A percentile compares a stretch with the other conserved stretches of the same genome.
Conservation (phyloP, 331 rosid genomes). For the Dryas integrifolia region DNA sequence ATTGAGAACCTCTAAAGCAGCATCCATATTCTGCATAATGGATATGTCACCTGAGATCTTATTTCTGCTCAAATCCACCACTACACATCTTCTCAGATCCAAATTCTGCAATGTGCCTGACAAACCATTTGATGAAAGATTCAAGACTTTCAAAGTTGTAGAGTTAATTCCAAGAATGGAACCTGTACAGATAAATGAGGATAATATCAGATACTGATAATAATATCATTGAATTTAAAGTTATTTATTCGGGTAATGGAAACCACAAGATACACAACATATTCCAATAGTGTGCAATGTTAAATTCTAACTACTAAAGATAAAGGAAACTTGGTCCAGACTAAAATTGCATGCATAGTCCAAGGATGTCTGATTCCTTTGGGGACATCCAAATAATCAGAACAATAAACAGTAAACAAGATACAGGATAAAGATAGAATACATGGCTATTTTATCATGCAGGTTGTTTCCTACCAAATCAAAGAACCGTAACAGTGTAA, state of each 20-base stretch:
- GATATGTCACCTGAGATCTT: conserved; percentile 65
- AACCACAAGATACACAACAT: background rate
- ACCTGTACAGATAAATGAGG: conserved; percentile 52
- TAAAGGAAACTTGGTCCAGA: background rate
- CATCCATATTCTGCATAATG: conserved; percentile 62
- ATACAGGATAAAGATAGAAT: background rate
- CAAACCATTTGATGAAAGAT: conserved; percentile 75
- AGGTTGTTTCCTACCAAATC: background rate
- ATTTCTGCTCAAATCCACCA: conserved; percentile 67
- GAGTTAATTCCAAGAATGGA: conserved; percentile 65
- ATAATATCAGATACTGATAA: background rate
- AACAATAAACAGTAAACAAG: background rate
- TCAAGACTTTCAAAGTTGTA: conserved; percentile 58
- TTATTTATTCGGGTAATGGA: background rate
- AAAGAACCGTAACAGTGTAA: background rate
- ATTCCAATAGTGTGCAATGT: background rate
- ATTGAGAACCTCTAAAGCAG: conserved; percentile 63
- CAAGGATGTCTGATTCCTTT: background rate
- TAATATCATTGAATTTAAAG: background rate
- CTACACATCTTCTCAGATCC: conserved; percentile 39
- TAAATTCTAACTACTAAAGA: background rate
- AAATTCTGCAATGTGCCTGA: conserved; percentile 60
- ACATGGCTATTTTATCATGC: background rate
- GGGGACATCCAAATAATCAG: background rate
- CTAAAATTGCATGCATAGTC: background rate